These are phyloP conservation scores for Boletellus sp. DNA, from an alignment of 1,284 basidiomycete genomes.

Conservation along the genomic window DNA sequence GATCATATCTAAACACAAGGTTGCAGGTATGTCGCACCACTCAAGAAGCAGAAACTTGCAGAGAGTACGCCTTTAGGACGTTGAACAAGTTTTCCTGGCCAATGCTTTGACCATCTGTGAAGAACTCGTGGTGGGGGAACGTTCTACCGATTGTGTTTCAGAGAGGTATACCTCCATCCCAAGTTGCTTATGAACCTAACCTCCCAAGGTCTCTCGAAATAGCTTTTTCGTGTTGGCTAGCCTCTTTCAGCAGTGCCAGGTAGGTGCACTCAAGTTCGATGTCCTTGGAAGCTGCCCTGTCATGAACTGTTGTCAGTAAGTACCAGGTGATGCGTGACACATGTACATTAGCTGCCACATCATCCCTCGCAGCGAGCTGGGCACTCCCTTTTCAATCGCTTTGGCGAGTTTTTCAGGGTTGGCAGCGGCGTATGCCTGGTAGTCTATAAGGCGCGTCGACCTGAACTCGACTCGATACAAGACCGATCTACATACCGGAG, in stretches of 20 bases:
- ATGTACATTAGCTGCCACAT: slow-evolving; percentile 96
- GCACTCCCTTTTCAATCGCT: slow-evolving; percentile 93
- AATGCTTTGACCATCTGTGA: slow-evolving; percentile 86
- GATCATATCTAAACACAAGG: slow-evolving; percentile 67
- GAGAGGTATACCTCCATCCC: slow-evolving; percentile 6
- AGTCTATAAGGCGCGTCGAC: slow-evolving; percentile 51
- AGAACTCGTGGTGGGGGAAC: slow-evolving; percentile 97
- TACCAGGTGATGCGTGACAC: slow-evolving; percentile 9
- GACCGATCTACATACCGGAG: slow-evolving; percentile 50
- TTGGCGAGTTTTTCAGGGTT: slow-evolving; percentile 77
- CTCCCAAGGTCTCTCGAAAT: slow-evolving; percentile 89
- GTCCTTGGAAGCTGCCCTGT: slow-evolving; percentile 87
- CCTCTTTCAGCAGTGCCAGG: slow-evolving; percentile 78
- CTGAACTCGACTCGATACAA: neutral
- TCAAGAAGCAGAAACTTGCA: slow-evolving; percentile 47
- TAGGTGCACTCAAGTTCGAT: slow-evolving; percentile 84
- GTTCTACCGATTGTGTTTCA: slow-evolving; percentile 51
- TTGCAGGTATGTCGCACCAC: slow-evolving; percentile 12
- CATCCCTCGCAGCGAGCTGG: slow-evolving; percentile 83
- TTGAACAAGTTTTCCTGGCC: slow-evolving; percentile 98
- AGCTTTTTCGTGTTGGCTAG: slow-evolving; percentile 88
- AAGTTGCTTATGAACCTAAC: slow-evolving; percentile 31
- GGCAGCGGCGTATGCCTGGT: slow-evolving; percentile 78
- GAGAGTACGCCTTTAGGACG: slow-evolving; percentile 94
- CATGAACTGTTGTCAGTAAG: slow-evolving; percentile 11